Evolutionary conservation across 768 basidiomycete species (phyloP).

Genomic region (Tephrocybe sp.): DNA sequence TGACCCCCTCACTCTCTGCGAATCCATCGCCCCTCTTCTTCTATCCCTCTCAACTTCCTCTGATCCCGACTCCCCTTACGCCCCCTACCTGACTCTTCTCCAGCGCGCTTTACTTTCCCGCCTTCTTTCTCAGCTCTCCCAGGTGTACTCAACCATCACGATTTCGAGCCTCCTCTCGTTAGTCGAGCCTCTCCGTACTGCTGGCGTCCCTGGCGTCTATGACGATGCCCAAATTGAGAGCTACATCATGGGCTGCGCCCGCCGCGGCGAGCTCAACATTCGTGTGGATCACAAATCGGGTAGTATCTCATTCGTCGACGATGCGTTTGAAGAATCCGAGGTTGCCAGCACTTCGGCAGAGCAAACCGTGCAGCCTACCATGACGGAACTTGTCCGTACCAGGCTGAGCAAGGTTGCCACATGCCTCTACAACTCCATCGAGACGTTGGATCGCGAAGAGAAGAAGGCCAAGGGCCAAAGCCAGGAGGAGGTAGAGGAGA

Average conservation of each 20-base stretch:
- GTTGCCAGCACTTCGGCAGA: conserved; percentile 34
- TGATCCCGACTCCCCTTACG: conserved; percentile 50
- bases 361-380: conserved; percentile 62
- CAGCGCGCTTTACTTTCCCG: conserved; percentile 90
- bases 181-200: conserved; percentile 68
- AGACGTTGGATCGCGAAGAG: conserved; percentile 48
- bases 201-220: conserved; percentile 50
- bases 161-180: conserved; percentile 76
- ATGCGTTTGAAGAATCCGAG: conserved; percentile 49
- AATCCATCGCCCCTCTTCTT: conserved; percentile 76
- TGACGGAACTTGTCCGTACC: conserved; percentile 70
- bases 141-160: conserved; percentile 87
- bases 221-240: conserved; percentile 82
- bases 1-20: conserved; percentile 85
- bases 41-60: conserved; percentile 41
- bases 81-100: conserved; percentile 85
- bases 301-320: conserved; percentile 81
- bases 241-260: conserved; percentile 90
- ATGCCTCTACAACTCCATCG: conserved; percentile 70
- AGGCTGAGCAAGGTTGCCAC: conserved; percentile 75
- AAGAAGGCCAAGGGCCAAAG: conserved; percentile 29
- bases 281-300: conserved; percentile 87
- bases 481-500: conserved; percentile 40
- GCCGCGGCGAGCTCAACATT: conserved; percentile 81
- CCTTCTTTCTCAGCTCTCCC: conserved; percentile 84